Evolutionary conservation across 163 green algal genomes (phyloP).

Genomic region (Scenedesmus sp.): DNA sequence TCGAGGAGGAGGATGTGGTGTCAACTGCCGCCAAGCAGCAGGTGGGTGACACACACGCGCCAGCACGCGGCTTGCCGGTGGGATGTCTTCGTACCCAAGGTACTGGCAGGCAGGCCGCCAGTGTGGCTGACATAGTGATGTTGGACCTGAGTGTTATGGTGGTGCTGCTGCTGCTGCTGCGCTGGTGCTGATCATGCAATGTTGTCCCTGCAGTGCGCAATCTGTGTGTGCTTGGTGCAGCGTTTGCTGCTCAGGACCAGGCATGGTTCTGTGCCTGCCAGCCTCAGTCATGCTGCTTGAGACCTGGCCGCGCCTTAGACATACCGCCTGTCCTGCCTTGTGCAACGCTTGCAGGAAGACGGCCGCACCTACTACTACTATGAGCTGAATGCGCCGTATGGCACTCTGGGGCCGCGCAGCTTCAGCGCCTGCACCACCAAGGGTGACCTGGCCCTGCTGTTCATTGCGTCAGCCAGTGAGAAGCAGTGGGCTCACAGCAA

Average conservation of each 20-base stretch:
- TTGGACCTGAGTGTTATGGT: too few species aligned
- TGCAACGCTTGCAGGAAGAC: conserved; percentile 58
- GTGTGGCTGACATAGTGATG: too few species aligned
- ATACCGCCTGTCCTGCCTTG: not conserved
- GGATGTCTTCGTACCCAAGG: too few species aligned
- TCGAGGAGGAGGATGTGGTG: conserved; percentile 79
- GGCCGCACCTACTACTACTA: conserved; percentile 76
- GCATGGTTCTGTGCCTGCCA: too few species aligned
- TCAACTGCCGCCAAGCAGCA: conserved; percentile 44
- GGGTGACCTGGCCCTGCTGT: conserved; percentile 78
- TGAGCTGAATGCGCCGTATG: conserved; percentile 62
- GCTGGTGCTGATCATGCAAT: too few species aligned
- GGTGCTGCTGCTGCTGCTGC: too few species aligned
- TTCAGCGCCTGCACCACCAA: conserved; percentile 73
- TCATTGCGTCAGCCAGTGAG: conserved; percentile 77
- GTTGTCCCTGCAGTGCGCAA: too few species aligned
- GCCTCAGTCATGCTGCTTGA: not conserved
- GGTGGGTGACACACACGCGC: not conserved
- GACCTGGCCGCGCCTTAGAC: not conserved
- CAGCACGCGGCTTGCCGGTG: too few species aligned
- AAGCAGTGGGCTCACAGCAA: conserved; percentile 71
- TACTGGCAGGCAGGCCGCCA: too few species aligned
- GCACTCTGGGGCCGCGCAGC: conserved; percentile 58
- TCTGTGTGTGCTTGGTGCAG: too few species aligned
- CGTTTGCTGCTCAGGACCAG: too few species aligned